Evolutionary conservation across 768 basidiomycete species (phyloP).

Genomic region (Leucocoprinus birnbaumii): DNA sequence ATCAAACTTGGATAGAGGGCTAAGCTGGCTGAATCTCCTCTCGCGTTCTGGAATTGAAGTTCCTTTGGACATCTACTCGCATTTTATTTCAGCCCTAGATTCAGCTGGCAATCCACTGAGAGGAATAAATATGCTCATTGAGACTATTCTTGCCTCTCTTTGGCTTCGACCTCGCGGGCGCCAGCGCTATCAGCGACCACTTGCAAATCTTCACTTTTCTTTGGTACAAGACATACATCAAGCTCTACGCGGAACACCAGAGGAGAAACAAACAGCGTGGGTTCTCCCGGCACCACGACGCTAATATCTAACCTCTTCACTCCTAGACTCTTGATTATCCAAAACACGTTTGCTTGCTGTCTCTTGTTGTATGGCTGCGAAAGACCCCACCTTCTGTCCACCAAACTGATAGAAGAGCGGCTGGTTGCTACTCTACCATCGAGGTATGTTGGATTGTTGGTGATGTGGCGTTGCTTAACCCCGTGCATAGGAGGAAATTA

Average conservation of each 20-base stretch:
- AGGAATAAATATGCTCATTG: conserved; percentile 49
- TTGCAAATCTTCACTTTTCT: conserved; percentile 46
- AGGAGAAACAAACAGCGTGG: conserved; percentile 34
- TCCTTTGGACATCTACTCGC: conserved; percentile 46
- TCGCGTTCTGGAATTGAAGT: conserved; percentile 66
- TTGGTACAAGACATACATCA: conserved; percentile 37
- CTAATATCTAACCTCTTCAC: background rate
- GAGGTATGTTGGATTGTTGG: background rate
- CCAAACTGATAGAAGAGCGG: conserved; percentile 43
- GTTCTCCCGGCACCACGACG: conserved; percentile 16
- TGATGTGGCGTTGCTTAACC: background rate
- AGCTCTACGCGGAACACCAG: conserved; percentile 28
- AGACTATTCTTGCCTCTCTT: conserved; percentile 49
- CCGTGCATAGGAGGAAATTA: conserved; percentile 42
- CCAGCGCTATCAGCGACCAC: conserved; percentile 50
- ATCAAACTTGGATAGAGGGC: conserved; percentile 41
- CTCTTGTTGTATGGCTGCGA: conserved; percentile 69
- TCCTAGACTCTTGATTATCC: conserved; percentile 47
- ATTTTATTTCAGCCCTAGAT: conserved; percentile 39
- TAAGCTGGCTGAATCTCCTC: conserved; percentile 61
- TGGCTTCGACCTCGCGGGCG: conserved; percentile 62
- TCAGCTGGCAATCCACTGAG: conserved; percentile 32
- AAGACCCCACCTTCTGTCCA: conserved; percentile 37
- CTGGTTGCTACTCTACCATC: conserved; percentile 48
- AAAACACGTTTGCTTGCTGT: conserved; percentile 58